These are phyloP conservation scores for Encephalitozoon cuniculi DNA, from an alignment of 371 early-diverging fungal species.

Conservation along the genomic window DNA sequence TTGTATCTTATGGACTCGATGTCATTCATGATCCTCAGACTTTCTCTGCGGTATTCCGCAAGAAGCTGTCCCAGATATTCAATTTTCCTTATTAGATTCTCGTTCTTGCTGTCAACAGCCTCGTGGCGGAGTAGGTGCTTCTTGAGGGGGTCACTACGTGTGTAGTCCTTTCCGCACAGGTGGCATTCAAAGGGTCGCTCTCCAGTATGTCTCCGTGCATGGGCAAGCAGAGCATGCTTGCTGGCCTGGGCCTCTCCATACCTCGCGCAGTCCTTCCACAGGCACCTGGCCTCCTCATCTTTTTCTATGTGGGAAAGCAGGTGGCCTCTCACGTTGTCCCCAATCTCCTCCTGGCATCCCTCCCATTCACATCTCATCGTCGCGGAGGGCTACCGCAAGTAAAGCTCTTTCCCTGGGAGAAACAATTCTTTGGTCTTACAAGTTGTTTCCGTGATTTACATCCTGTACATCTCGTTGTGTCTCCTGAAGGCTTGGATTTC, in stretches of 20 bases:
- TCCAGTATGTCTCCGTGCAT: slow-evolving; percentile 49
- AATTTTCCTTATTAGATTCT: neutral
- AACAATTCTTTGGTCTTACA: neutral
- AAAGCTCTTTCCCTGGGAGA: neutral
- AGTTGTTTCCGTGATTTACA: neutral
- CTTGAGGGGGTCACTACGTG: slow-evolving; percentile 56
- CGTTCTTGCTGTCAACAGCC: slow-evolving; percentile 22
- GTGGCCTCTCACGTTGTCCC: slow-evolving; percentile 24
- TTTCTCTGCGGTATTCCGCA: slow-evolving; percentile 3
- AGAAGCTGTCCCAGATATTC: neutral
- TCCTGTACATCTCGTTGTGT: neutral
- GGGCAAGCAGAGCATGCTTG: slow-evolving; percentile 45
- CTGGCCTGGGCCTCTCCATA: slow-evolving; percentile 32
- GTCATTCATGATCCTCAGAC: neutral
- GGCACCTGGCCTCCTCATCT: slow-evolving; percentile 24
- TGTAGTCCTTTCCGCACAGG: slow-evolving; percentile 50
- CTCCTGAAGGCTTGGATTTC: neutral
- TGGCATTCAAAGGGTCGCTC: slow-evolving; percentile 57
- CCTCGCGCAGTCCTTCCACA: slow-evolving; percentile 51
- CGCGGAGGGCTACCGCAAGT: neutral
- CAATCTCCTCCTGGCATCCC: slow-evolving; percentile 15
- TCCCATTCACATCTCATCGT: slow-evolving; percentile 35
- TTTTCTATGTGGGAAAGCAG: slow-evolving; percentile 6
- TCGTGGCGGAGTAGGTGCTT: slow-evolving; percentile 57
- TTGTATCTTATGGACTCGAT: neutral